Conservation (phyloP, 2,329 filamentous ascomycete genomes). For the Colletotrichum scovillei region DNA sequence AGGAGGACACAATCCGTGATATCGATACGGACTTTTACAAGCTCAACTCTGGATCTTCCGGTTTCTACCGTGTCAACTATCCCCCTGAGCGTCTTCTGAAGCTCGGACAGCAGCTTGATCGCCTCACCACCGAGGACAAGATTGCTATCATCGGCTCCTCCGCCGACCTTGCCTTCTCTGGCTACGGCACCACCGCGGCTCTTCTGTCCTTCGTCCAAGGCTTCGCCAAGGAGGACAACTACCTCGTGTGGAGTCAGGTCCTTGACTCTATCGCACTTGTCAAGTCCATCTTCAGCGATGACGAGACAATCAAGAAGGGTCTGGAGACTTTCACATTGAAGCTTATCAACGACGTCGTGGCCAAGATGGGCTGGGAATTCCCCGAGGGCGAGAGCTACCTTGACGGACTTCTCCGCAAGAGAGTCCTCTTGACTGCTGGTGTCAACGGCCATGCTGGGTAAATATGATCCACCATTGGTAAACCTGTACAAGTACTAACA, state of each 20-base stretch:
- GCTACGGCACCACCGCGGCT: slow-evolving; percentile 83
- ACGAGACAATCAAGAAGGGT: slow-evolving; percentile 76
- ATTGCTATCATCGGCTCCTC: slow-evolving; percentile 93
- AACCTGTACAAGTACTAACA: neutral
- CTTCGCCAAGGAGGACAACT: slow-evolving; percentile 85
- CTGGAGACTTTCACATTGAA: slow-evolving; percentile 83
- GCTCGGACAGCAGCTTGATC: slow-evolving; percentile 80
- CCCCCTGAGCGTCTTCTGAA: slow-evolving; percentile 84
- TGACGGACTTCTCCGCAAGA: slow-evolving; percentile 82
- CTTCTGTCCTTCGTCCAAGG: slow-evolving; percentile 86
- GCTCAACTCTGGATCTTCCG: slow-evolving; percentile 88
- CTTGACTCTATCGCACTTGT: slow-evolving; percentile 80
- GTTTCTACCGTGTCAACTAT: slow-evolving; percentile 94
- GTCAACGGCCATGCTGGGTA: slow-evolving; percentile 80
- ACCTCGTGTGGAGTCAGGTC: slow-evolving; percentile 90
- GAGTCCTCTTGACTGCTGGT: slow-evolving; percentile 81
- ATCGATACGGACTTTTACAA: slow-evolving; percentile 89
- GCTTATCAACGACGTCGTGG: slow-evolving; percentile 79
- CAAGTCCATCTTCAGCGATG: slow-evolving; percentile 86
- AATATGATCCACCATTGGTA: slow-evolving; percentile 44
- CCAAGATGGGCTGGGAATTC: slow-evolving; percentile 88
- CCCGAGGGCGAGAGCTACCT: slow-evolving; percentile 83
- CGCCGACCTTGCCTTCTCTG: slow-evolving; percentile 87
- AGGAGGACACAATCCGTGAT: slow-evolving; percentile 80
- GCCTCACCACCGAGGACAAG: slow-evolving; percentile 87